Base-by-base conservation (phyloP, 2,329 filamentous ascomycete genomes). In the Aspergillus sp. region DNA sequence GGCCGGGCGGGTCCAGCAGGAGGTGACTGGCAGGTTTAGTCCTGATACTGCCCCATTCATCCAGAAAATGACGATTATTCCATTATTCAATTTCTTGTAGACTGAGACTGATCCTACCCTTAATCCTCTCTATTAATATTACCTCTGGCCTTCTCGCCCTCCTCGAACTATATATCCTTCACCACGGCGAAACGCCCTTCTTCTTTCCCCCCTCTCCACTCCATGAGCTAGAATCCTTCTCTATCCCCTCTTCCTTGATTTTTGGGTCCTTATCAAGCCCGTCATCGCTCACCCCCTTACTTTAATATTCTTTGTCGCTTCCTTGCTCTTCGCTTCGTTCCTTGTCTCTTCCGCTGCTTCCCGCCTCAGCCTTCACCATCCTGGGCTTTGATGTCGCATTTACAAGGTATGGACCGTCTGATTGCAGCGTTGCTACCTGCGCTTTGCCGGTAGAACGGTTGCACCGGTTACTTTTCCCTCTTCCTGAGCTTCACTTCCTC, bases 361-460 rank as follows among this genome's bases (percentile, higher is more conserved):
- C 52, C 35, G 43, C 41, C 31, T 40, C 33, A 31, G 21, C 52
- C 24, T 41, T 40, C 24, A 15, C 47, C 11, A 17, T 46, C 23
- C 47, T 27, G 47, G 49, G 48, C 35, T 59, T 63, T 61, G 60
- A 65, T 65, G 63, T 65, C 59, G 62, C 59, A 56, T 57, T 43
- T 51, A 44, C 58, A 63, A 62, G 62, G 64, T 65, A 64, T 44
- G 63, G 52, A 39, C 31, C 49, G 24, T 40, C 41, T 47, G 33
- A 8, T 21, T 39, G 8, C 6, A 52, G 44, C 41, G 33, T 43
- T 43, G n/a, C 41, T 52, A 21, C 47, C 46, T 54, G 19, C 49
- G 21, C 33, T 35, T 23, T 57, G 37, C 45, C 44, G 35, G 44
- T 50, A 23, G 33, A 41, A 39, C 39, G 35, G 40, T 49, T 3